phyloP scores from a whole-genome alignment of 73 alveolate species.

The Paramecium sexaurelia region DNA sequence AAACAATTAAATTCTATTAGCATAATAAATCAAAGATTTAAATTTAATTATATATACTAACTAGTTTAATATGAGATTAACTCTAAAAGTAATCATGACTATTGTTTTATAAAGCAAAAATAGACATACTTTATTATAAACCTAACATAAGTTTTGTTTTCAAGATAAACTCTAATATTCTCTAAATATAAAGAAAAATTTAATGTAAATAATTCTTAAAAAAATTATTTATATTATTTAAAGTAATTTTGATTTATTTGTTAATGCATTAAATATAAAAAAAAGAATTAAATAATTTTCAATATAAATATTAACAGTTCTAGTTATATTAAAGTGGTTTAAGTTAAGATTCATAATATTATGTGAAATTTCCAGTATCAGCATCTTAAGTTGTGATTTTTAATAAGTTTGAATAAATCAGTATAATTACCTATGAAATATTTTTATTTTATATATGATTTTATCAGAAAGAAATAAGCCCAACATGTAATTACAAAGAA shows the following conservation, averaged over 20 bases:
- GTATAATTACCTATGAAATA: neutral
- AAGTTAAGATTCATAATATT: neutral
- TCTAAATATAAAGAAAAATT: too few species aligned
- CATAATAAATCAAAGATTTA: too few species aligned
- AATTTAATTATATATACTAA: too few species aligned
- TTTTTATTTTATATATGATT: neutral
- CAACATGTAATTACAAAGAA: neutral
- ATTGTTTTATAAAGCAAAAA: too few species aligned
- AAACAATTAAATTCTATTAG: too few species aligned
- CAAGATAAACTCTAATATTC: too few species aligned
- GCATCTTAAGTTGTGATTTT: neutral
- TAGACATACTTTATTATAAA: too few species aligned
- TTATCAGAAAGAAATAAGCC: conserved; percentile 4
- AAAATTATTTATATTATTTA: too few species aligned
- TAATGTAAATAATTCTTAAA: too few species aligned
- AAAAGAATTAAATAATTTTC: neutral
- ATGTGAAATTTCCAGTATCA: neutral
- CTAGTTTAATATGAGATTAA: too few species aligned
- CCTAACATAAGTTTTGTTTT: too few species aligned
- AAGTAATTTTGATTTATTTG: neutral
- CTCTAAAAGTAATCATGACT: too few species aligned
- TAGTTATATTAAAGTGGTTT: neutral
- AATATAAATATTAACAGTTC: neutral
- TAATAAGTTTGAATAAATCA: neutral
- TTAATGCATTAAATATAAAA: neutral